Evolutionary conservation across 148 eudicot species (phyloP).

Genomic region (Chenopodium berlandieri): DNA sequence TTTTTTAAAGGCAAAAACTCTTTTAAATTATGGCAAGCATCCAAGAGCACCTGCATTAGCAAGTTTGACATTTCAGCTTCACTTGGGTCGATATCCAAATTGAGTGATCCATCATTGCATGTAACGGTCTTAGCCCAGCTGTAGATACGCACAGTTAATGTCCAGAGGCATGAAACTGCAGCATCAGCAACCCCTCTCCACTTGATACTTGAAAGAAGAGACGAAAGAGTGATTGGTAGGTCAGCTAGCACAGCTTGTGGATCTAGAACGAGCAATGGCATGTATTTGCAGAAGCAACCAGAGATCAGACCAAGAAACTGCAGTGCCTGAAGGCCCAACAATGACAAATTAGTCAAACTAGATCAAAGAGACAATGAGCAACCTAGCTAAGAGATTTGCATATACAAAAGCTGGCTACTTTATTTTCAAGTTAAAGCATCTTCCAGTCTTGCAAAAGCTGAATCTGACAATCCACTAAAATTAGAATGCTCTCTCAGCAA

Average conservation of each 20-base stretch:
- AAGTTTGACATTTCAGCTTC: slow-evolving; percentile 45
- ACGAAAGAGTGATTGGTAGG: slow-evolving; percentile 65
- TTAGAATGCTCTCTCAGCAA: neutral
- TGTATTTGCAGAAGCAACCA: slow-evolving; percentile 69
- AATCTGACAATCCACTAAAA: neutral
- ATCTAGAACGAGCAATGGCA: slow-evolving; percentile 70
- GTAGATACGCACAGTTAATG: slow-evolving; percentile 51
- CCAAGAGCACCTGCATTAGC: slow-evolving; percentile 48
- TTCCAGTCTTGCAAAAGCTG: neutral
- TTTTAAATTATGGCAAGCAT: slow-evolving; percentile 47
- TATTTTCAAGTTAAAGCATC: neutral
- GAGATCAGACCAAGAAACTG: slow-evolving; percentile 64
- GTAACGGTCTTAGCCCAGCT: slow-evolving; percentile 39
- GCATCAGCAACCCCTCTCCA: slow-evolving; percentile 56
- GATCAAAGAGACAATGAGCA: neutral
- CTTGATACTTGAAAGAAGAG: slow-evolving; percentile 46
- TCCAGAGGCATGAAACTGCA: slow-evolving; percentile 53
- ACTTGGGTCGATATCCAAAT: slow-evolving; percentile 41
- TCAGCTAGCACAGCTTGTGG: slow-evolving; percentile 51
- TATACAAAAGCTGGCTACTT: neutral
- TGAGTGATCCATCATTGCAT: slow-evolving; percentile 22
- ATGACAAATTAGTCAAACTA: slow-evolving; percentile 1
- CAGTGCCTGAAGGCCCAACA: slow-evolving; percentile 46
- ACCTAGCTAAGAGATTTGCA: neutral
- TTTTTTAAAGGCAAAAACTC: slow-evolving; percentile 58